A percentile compares a stretch with the other conserved stretches of the same genome.
phyloP scores from a whole-genome alignment of 2,329 filamentous ascomycete genomes.

The Colletotrichum chrysophilum region DNA sequence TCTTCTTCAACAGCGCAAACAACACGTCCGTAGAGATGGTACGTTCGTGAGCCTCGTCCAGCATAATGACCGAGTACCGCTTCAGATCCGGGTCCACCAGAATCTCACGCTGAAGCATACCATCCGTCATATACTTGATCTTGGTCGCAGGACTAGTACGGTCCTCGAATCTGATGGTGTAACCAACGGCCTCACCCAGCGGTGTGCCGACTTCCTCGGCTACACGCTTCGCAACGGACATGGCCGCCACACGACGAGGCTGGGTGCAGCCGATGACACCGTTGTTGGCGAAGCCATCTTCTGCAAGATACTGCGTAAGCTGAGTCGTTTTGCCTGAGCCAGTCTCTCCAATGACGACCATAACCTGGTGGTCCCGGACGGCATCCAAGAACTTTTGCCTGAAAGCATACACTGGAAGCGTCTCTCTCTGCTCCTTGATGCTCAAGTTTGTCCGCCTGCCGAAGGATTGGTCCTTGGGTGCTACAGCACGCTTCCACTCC shows the following conservation, averaged over 20 bases:
- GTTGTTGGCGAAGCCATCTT: constrained; percentile 85
- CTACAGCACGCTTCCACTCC: constrained; percentile 89
- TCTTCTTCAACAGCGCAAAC: constrained; percentile 94
- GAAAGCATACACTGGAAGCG: constrained; percentile 88
- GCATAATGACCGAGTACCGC: constrained; percentile 95
- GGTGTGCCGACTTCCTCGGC: constrained; percentile 93
- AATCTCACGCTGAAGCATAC: constrained; percentile 96
- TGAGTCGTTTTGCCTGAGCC: constrained; percentile 98
- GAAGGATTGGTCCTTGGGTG: constrained; percentile 78
- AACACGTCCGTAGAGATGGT: constrained; percentile 96
- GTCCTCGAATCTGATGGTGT: constrained; percentile 97
- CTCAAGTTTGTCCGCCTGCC: constrained; percentile 89
- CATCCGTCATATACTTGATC: constrained; percentile 99
- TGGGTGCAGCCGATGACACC: constrained; percentile 97
- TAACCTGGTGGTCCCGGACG: constrained; percentile 83
- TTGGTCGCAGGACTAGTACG: constrained; percentile 85
- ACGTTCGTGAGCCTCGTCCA: constrained; percentile 97
- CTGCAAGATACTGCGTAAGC: constrained; percentile 91
- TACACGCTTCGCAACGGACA: constrained; percentile 97
- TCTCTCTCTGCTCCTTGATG: constrained; percentile 94
- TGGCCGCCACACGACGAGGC: constrained; percentile 93
- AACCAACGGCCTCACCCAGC: constrained; percentile 91
- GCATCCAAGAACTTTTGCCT: constrained; percentile 87
- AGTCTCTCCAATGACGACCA: constrained; percentile 97
- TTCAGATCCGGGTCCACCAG: constrained; percentile 88